Conservation (phyloP, 345 rosid species). For the Noccaea bulbosa region DNA sequence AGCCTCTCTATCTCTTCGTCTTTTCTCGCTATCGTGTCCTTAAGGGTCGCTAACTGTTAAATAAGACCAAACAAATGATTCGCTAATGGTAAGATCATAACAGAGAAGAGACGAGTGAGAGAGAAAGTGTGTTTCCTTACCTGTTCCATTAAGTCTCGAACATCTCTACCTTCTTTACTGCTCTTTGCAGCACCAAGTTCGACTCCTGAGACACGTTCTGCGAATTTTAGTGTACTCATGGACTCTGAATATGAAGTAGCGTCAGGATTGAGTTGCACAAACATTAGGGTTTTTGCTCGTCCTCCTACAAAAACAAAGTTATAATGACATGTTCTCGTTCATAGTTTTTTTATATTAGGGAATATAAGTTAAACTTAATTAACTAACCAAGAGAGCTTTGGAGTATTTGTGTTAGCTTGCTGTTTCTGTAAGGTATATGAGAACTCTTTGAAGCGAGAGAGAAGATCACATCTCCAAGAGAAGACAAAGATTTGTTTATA, state of each 20-base stretch:
- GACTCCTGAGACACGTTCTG: slow-evolving; percentile 93
- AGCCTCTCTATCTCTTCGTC: slow-evolving; percentile 89
- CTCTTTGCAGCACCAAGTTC: slow-evolving; percentile 95
- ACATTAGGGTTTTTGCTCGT: slow-evolving; percentile 94
- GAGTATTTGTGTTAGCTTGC: slow-evolving; percentile 97
- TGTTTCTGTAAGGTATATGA: slow-evolving; percentile 93
- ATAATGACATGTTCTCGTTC: not conserved
- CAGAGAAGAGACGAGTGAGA: not conserved
- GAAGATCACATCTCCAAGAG: slow-evolving; percentile 94
- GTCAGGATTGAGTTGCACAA: slow-evolving; percentile 97
- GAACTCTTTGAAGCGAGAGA: slow-evolving; percentile 84
- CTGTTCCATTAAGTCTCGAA: slow-evolving; percentile 87
- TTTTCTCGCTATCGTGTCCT: slow-evolving; percentile 73
- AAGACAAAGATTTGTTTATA: slow-evolving; percentile 90
- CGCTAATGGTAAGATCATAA: slow-evolving; percentile 6
- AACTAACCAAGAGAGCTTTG: slow-evolving; percentile 76
- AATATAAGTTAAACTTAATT: not conserved
- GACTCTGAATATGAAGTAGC: slow-evolving; percentile 71
- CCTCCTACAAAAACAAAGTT: slow-evolving; percentile 63
- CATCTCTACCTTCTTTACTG: slow-evolving; percentile 85
- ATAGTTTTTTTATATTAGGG: not conserved
- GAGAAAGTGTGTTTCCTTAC: slow-evolving; percentile 41
- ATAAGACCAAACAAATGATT: slow-evolving; percentile 16
- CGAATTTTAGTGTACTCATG: slow-evolving; percentile 89
- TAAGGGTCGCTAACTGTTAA: slow-evolving; percentile 73